These are phyloP conservation scores for Tricholomella constricta DNA, from an alignment of 768 basidiomycete genomes.

Conservation along the genomic window DNA sequence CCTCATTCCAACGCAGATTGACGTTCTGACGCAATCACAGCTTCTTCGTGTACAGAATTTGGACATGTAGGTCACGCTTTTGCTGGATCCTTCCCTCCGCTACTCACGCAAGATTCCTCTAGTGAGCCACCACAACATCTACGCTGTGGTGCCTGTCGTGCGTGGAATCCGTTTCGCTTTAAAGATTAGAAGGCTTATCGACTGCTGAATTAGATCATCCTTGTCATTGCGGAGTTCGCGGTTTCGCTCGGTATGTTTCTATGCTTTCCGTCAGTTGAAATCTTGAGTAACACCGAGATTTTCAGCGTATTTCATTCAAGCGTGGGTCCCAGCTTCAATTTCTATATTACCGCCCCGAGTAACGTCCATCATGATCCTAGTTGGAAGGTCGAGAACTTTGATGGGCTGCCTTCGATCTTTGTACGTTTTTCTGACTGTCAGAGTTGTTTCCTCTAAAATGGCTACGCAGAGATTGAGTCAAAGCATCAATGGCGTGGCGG, in stretches of 20 bases:
- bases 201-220: conserved; percentile 1
- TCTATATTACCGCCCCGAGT: too few relatives aligned
- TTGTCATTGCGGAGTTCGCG: conserved; percentile 8
- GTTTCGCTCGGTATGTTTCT: conserved; percentile 2
- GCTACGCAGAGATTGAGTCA: conserved; percentile 1
- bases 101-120: neutral
- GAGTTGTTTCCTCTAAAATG: too few relatives aligned
- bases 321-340: neutral
- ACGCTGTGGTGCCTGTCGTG: neutral
- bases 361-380: neutral
- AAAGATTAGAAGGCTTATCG: neutral
- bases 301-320: conserved; percentile 10
- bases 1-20: neutral
- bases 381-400: conserved; percentile 1
- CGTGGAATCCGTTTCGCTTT: neutral
- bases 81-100: neutral
- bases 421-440: neutral
- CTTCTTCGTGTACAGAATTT: conserved; percentile 14
- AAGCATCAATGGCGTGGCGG: conserved; percentile 9
- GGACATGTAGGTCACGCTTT: conserved; percentile 3
- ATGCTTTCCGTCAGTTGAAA: neutral
- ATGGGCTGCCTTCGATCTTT: conserved; percentile 3
- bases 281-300: neutral
- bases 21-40: neutral
- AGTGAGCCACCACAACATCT: conserved; percentile 9